Conservation (phyloP, 306 rosid species). For the Cucumis cinereus region DNA sequence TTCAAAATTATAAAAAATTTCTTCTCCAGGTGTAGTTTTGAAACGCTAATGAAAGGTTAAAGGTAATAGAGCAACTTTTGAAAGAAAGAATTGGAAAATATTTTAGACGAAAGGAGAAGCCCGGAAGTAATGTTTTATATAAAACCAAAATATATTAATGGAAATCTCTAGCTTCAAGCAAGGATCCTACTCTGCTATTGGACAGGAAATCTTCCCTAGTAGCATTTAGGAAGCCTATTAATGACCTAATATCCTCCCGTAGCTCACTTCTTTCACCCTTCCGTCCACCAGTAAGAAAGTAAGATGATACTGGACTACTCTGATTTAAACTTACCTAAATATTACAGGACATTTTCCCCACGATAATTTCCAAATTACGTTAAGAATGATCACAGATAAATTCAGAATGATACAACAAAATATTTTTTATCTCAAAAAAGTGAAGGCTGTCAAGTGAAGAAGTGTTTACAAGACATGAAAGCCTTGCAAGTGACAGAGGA, state of each 20-base stretch:
- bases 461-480: conserved; percentile 3
- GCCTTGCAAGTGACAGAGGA: conserved; percentile 8
- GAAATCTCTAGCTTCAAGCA: neutral
- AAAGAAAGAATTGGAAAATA: too few species aligned
- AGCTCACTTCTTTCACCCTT: neutral
- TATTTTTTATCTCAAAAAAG: neutral
- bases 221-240: neutral
- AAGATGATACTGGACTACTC: neutral
- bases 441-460: neutral
- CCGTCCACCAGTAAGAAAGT: neutral
- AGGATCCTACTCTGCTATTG: neutral
- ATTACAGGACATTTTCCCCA: neutral
- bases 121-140: too few species aligned
- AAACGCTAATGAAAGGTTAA: too few species aligned
- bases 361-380: neutral
- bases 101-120: too few species aligned
- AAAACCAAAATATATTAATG: neutral
- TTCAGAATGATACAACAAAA: neutral
- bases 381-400: neutral
- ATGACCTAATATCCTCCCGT: neutral
- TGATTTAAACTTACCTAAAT: neutral
- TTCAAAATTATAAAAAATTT: too few species aligned
- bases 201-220: neutral
- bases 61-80: too few species aligned
- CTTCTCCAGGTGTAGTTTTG: too few species aligned